Evolutionary conservation across 1,284 basidiomycete species (phyloP).

Genomic region (Ceratobasidium sp.): DNA sequence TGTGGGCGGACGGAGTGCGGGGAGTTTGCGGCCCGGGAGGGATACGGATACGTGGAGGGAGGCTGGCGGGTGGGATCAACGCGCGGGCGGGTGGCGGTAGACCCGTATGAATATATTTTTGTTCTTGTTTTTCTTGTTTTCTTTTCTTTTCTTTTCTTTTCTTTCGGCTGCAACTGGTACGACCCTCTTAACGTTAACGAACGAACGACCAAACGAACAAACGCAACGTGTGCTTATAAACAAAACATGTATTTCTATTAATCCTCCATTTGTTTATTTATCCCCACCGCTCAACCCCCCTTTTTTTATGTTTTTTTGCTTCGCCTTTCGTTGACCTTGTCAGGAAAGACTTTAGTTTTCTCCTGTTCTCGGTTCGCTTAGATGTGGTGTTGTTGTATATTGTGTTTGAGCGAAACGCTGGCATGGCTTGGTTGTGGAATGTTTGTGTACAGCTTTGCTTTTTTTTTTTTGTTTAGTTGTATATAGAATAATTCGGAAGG

Average conservation of each 20-base stretch:
- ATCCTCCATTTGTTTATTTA: background rate
- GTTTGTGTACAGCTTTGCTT: background rate
- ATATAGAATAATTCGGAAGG: conserved; percentile 5
- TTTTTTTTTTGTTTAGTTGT: background rate
- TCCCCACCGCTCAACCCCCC: background rate
- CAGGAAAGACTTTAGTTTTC: background rate
- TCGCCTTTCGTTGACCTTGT: conserved; percentile 1
- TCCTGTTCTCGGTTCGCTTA: conserved; percentile 1
- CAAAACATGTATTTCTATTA: conserved; percentile 17
- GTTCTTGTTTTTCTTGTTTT: background rate
- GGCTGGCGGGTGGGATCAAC: conserved; percentile 39
- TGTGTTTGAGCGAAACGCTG: conserved; percentile 11
- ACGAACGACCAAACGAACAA: background rate
- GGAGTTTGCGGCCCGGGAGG: conserved; percentile 25
- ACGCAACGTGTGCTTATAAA: background rate
- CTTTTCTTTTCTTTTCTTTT: background rate
- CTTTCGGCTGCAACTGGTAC: background rate
- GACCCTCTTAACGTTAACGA: background rate
- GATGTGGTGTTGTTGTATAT: conserved; percentile 5
- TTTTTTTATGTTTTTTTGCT: background rate
- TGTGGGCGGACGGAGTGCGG: conserved; percentile 1
- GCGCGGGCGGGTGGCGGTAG: conserved; percentile 38
- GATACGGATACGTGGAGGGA: conserved; percentile 42
- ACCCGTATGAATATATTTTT: too few relatives aligned
- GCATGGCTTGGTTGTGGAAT: background rate